A percentile compares a stretch with the other conserved stretches of the same genome.
phyloP scores from a whole-genome alignment of 2,329 filamentous ascomycete genomes.

The Neonectria sp. region DNA sequence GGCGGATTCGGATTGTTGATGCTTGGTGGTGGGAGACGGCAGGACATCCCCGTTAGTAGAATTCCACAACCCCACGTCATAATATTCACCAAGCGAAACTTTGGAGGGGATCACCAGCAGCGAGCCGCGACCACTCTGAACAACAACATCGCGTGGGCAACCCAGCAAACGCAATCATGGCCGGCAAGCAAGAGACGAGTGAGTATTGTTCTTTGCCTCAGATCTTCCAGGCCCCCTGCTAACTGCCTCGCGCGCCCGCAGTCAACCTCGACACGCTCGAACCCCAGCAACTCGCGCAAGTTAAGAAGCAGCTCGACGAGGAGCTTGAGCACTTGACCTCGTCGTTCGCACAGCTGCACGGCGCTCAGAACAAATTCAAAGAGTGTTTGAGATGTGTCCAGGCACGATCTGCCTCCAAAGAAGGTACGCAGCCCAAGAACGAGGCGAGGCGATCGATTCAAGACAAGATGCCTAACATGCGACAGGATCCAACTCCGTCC shows the following conservation, averaged over 20 bases:
- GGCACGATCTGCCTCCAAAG: slow-evolving; percentile 51
- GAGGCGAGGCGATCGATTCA: slow-evolving; percentile 7
- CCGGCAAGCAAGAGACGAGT: slow-evolving; percentile 55
- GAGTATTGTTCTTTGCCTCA: slow-evolving; percentile 2
- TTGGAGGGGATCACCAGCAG: slow-evolving; percentile 44
- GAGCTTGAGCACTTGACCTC: slow-evolving; percentile 94
- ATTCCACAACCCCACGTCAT: slow-evolving; percentile 51
- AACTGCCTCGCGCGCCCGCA: slow-evolving; percentile 43
- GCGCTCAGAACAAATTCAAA: slow-evolving; percentile 91
- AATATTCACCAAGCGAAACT: slow-evolving; percentile 49
- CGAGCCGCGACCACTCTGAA: slow-evolving; percentile 14
- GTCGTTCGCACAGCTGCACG: slow-evolving; percentile 91
- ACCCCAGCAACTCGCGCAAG: slow-evolving; percentile 86
- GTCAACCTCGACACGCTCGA: slow-evolving; percentile 82
- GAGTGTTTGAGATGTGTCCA: slow-evolving; percentile 88
- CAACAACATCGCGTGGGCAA: slow-evolving; percentile 22
- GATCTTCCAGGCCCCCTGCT: background rate
- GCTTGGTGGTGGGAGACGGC: slow-evolving; percentile 6
- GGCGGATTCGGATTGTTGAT: background rate
- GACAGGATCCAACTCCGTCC: slow-evolving; percentile 69
- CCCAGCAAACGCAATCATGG: slow-evolving; percentile 44
- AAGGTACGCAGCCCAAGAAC: slow-evolving; percentile 46
- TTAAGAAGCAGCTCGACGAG: slow-evolving; percentile 96
- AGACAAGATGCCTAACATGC: slow-evolving; percentile 28
- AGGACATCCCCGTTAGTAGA: slow-evolving; percentile 49